Conservation (phyloP, 306 rosid genomes). For the Castanea sativa region DNA sequence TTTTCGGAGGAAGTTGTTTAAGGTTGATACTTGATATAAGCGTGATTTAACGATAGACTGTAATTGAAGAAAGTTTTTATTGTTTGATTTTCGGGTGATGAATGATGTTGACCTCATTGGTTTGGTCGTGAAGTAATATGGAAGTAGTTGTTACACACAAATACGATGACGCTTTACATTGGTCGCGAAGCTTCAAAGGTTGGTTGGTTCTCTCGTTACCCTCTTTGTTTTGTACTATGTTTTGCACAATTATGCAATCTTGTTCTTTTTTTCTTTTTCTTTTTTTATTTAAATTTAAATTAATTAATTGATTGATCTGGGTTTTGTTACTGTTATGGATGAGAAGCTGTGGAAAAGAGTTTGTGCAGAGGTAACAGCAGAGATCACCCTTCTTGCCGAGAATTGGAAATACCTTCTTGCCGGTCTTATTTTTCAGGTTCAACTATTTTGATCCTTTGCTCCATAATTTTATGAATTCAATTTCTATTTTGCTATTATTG, state of each 20-base stretch:
- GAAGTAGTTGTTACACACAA: conserved; percentile 53
- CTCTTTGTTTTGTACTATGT: not conserved
- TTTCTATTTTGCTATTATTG: conserved; percentile 11
- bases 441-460: conserved; percentile 12
- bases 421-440: conserved; percentile 56
- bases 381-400: conserved; percentile 51
- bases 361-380: conserved; percentile 54
- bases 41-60: conserved; percentile 30
- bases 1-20: not conserved
- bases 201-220: conserved; percentile 5
- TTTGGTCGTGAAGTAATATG: conserved; percentile 76
- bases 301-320: conserved; percentile 23
- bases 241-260: not conserved
- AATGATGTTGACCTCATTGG: conserved; percentile 56
- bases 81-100: conserved; percentile 16
- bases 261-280: not conserved
- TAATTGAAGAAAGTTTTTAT: not conserved
- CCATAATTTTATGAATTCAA: not conserved
- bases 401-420: conserved; percentile 62
- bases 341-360: conserved; percentile 67
- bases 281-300: not conserved
- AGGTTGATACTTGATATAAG: not conserved
- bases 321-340: conserved; percentile 5
- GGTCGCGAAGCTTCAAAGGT: conserved; percentile 98
- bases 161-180: conserved; percentile 82